Base-by-base conservation (phyloP, 352 stramenopile genomes). In the Phytophthora foliorum region DNA sequence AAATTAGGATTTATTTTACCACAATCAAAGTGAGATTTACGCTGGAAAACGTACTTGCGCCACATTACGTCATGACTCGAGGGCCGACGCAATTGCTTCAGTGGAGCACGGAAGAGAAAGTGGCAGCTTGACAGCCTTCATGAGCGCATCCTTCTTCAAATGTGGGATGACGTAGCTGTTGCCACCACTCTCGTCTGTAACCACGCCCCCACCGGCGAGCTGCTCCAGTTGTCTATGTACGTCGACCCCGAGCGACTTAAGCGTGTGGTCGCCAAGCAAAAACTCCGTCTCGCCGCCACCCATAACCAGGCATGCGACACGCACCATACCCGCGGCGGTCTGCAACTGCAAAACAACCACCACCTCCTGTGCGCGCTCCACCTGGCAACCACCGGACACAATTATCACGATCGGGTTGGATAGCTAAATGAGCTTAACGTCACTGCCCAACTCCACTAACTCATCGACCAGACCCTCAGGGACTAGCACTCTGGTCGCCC, bases 301-400 rank as follows among this genome's bases (percentile, higher is more conserved):
- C 54, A 62, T 62, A 2, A 62, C 54, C 6, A 62, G 19, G 24
- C 39, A 62, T 53, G 39, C 42, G 55, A 63, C 55, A 48, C 31
- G 14, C 19, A 63, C 42, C 24, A 48, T 31, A 34, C 41, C n/a
- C 55, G 55, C 55, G 13, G 42, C 42, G 1, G 44, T 63, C 9
- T 63, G 55, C 10, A 63, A 22, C 22, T 55, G 55, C 13, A 63
- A n/a, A 42, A 54, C 55, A 24, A 63, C 29, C 29, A 29, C 44
- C n/a, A 53, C 54, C 13, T 62, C 55, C 5, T 24, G 25, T 32
- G 22, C 17, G 29, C 55, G 54, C 16, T 34, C 16, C 1, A 63
- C 13, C 13, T 53, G 41, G 8, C 25, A 19, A 38, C 55, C 55
- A 38, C 55, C 42, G 2, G 42, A 41, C n/a, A 63, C 55, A 17